Conservation (phyloP, 2,329 filamentous ascomycete species). For the Colletotrichum sidae region DNA sequence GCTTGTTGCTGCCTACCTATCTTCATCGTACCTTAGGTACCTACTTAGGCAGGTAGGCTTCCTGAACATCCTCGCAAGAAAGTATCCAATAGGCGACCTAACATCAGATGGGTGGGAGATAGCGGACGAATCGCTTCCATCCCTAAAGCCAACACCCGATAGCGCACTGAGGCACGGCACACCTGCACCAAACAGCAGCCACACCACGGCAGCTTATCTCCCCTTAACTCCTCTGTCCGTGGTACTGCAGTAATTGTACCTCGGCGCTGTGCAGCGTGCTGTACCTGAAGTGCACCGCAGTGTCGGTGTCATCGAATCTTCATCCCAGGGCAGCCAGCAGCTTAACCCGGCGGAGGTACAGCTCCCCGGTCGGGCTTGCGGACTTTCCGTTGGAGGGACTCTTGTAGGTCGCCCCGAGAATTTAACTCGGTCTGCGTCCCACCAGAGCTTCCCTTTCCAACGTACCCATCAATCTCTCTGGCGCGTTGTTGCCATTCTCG, state of each 20-base stretch:
- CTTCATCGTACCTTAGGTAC: background rate
- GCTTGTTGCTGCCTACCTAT: background rate
- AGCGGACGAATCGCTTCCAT: conserved; percentile 11
- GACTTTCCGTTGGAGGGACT: conserved; percentile 35
- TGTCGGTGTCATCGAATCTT: conserved; percentile 30
- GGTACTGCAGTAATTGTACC: conserved; percentile 1
- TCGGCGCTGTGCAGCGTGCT: no score
- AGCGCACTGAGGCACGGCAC: conserved; percentile 14
- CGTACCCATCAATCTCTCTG: background rate
- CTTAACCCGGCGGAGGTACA: conserved; percentile 5
- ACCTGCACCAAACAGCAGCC: background rate
- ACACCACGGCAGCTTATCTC: conserved; percentile 15
- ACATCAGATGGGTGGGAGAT: background rate
- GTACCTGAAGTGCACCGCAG: background rate
- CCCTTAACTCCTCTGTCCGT: conserved; percentile 25
- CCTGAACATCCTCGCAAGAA: background rate
- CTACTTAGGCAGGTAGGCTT: no score
- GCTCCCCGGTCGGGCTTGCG: conserved; percentile 29
- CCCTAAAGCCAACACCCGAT: conserved; percentile 24
- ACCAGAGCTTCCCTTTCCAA: conserved; percentile 23
- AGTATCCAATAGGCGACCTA: conserved; percentile 11
- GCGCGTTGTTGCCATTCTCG: conserved; percentile 44
- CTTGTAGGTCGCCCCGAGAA: conserved; percentile 33
- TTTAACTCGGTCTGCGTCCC: conserved; percentile 36
- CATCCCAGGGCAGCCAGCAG: background rate